Conservation (phyloP, 2,329 filamentous ascomycete genomes). For the Teratosphaeria zuluensis region DNA sequence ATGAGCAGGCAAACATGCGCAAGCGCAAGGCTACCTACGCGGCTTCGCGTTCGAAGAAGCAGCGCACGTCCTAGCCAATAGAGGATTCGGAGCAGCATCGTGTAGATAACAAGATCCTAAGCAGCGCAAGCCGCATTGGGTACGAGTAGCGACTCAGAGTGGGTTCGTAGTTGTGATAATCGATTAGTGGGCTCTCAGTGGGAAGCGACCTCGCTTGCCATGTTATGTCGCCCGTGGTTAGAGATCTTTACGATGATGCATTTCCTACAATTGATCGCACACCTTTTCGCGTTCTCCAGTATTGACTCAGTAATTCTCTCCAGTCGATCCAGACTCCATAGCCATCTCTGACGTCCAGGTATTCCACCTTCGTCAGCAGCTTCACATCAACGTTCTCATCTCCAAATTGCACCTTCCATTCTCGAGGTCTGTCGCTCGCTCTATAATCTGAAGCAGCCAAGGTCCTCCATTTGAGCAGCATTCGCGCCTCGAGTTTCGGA, state of each 20-base stretch:
- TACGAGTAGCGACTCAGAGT: no score
- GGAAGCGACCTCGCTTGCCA: no score
- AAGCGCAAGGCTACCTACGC: neutral
- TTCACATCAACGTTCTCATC: neutral
- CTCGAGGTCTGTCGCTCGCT: neutral
- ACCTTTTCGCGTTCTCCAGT: neutral
- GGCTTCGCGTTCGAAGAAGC: neutral
- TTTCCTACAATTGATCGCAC: no score
- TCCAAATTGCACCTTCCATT: neutral
- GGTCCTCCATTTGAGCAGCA: neutral
- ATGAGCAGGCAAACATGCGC: neutral
- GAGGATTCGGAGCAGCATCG: neutral
- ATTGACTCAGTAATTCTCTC: neutral
- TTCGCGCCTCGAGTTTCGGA: neutral
- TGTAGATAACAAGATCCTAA: no score
- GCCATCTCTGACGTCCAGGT: neutral
- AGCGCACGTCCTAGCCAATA: neutral
- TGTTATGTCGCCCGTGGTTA: no score
- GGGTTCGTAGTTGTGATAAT: no score
- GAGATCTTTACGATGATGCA: no score
- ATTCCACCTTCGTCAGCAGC: neutral
- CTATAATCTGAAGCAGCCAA: neutral
- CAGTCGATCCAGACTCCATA: neutral
- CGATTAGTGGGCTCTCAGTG: no score
- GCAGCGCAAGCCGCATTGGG: no score